A percentile compares a stretch with the other conserved stretches of the same genome.
These are phyloP conservation scores for Corchorus capsularis DNA, from an alignment of 345 rosid genomes.

Conservation along the genomic window DNA sequence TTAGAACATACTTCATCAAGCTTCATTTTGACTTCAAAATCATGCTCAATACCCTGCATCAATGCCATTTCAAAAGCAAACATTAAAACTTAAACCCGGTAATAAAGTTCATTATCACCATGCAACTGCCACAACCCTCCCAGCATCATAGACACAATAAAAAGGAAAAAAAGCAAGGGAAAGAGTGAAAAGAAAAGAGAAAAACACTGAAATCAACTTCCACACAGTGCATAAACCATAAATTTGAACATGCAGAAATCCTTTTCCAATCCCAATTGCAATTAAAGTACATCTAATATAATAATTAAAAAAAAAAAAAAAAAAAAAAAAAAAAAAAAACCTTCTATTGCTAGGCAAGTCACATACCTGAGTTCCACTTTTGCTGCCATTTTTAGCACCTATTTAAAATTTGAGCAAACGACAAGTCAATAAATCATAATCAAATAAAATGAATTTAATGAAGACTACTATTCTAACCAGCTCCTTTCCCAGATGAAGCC, in stretches of 20 bases:
- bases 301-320: no score
- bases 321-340: background rate
- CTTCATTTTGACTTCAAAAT: constrained; percentile 80
- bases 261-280: constrained; percentile 18
- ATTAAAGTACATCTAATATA: background rate
- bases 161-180: background rate
- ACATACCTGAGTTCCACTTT: constrained; percentile 54
- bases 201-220: background rate
- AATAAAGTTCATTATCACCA: background rate
- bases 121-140: background rate
- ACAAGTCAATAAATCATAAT: constrained; percentile 14
- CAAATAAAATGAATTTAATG: background rate
- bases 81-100: background rate
- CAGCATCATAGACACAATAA: background rate
- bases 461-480: constrained; percentile 34
- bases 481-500: constrained; percentile 35
- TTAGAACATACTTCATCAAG: constrained; percentile 69
- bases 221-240: background rate
- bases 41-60: constrained; percentile 88
- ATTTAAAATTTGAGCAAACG: constrained; percentile 27
- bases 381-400: constrained; percentile 50
- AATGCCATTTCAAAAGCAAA: constrained; percentile 46
- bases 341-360: constrained; percentile 5
- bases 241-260: constrained; percentile 6
- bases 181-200: background rate